Evolutionary conservation across 352 stramenopile species (phyloP).

Genomic region (Globisporangium paddicum): DNA sequence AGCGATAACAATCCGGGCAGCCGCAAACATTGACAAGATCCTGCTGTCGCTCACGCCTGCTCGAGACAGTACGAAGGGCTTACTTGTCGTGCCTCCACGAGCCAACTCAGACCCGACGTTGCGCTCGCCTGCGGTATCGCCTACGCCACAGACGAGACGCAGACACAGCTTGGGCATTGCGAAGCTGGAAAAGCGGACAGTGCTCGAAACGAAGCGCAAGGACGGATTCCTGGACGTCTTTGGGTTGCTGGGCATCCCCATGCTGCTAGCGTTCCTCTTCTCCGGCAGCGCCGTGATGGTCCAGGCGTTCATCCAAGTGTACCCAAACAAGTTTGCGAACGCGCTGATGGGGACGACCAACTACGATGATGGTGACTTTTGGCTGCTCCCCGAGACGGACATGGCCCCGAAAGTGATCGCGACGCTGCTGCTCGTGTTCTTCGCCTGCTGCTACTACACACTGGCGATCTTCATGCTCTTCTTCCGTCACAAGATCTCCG

Average conservation of each 20-base stretch:
- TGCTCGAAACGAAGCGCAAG: neutral
- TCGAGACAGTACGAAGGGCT: neutral
- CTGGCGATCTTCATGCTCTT: conserved; percentile 33
- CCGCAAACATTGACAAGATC: neutral
- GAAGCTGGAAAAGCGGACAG: neutral
- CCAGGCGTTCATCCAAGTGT: conserved; percentile 39
- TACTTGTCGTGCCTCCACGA: neutral
- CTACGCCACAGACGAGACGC: neutral
- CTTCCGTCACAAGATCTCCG: conserved; percentile 13
- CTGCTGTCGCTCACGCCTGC: neutral
- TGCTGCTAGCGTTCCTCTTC: conserved; percentile 32
- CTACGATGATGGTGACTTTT: conserved; percentile 45
- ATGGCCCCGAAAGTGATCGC: conserved; percentile 24
- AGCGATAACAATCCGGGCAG: neutral
- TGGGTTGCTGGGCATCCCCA: conserved; percentile 31
- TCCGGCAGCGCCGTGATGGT: conserved; percentile 26
- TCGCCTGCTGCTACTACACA: conserved; percentile 27
- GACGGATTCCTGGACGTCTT: conserved; percentile 48
- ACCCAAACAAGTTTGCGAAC: conserved; percentile 35
- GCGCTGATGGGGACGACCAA: conserved; percentile 34
- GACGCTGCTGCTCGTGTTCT: conserved; percentile 24
- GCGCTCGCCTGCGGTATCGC: neutral
- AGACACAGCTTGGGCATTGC: neutral
- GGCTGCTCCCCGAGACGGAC: conserved; percentile 31
- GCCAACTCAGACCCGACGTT: neutral